These are phyloP conservation scores for Collybia nuda DNA, from an alignment of 768 basidiomycete genomes.

Conservation along the genomic window DNA sequence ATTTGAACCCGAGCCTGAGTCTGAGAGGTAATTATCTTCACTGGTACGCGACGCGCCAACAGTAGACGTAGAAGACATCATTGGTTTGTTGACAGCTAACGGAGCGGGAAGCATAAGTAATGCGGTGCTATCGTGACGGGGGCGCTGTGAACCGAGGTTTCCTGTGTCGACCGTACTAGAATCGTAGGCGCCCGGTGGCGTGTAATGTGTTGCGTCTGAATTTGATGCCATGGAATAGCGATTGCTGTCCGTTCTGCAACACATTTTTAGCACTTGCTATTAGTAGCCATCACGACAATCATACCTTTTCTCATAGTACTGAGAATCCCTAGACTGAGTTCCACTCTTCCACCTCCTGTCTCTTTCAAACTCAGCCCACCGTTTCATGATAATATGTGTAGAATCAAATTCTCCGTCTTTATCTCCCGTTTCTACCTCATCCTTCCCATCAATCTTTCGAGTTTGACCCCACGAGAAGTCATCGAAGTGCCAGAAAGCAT, in stretches of 20 bases:
- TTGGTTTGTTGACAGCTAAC: conserved; percentile 56
- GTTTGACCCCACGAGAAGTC: conserved; percentile 99
- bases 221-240: conserved; percentile 81
- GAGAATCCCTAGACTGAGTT: conserved; percentile 76
- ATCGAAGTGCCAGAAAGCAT: conserved; percentile 99
- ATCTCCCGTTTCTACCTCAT: conserved; percentile 72
- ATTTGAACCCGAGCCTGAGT: conserved; percentile 38
- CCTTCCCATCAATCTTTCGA: conserved; percentile 75
- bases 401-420: conserved; percentile 99
- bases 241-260: conserved; percentile 35
- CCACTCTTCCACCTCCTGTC: conserved; percentile 93
- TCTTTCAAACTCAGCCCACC: conserved; percentile 97
- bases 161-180: conserved; percentile 63
- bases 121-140: conserved; percentile 67
- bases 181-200: conserved; percentile 50
- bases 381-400: conserved; percentile 96
- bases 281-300: conserved; percentile 17
- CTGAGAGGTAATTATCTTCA: conserved; percentile 46
- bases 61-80: conserved; percentile 49
- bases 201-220: conserved; percentile 65
- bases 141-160: conserved; percentile 42
- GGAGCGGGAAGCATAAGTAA: conserved; percentile 77
- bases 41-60: conserved; percentile 45
- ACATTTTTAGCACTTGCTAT: background rate
- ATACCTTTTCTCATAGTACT: conserved; percentile 74